These are phyloP conservation scores for Blastocystis sp. DNA, from an alignment of 352 stramenopile genomes.

Conservation along the genomic window DNA sequence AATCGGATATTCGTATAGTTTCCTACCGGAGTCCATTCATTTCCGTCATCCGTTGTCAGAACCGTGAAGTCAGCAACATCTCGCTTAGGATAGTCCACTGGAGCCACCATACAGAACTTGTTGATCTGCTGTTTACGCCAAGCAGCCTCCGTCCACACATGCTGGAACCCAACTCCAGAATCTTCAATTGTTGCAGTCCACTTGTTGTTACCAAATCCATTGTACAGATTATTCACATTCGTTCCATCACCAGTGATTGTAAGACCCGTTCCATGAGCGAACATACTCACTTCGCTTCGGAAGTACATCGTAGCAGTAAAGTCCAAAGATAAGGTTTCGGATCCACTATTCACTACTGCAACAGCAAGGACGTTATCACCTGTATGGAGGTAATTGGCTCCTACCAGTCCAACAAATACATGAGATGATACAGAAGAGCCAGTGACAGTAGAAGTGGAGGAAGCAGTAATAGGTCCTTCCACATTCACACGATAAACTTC, in stretches of 20 bases:
- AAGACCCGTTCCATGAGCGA: not conserved
- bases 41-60: not conserved
- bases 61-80: not conserved
- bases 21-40: not conserved
- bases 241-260: not conserved
- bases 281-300: not conserved
- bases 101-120: conserved; percentile 6
- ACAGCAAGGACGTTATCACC: not conserved
- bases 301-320: not conserved
- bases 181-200: not conserved
- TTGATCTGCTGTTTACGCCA: conserved; percentile 2
- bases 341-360: not conserved
- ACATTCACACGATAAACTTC: not conserved
- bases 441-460: not conserved
- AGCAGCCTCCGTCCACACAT: not conserved
- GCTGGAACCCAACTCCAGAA: not conserved
- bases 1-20: not conserved
- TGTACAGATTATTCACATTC: not conserved
- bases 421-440: not conserved
- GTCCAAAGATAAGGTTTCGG: not conserved
- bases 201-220: not conserved
- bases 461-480: not conserved
- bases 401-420: not conserved
- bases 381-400: not conserved
- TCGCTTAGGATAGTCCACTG: not conserved